phyloP scores from a whole-genome alignment of 2,329 filamentous ascomycete genomes.

The Aquanectria penicillioides region DNA sequence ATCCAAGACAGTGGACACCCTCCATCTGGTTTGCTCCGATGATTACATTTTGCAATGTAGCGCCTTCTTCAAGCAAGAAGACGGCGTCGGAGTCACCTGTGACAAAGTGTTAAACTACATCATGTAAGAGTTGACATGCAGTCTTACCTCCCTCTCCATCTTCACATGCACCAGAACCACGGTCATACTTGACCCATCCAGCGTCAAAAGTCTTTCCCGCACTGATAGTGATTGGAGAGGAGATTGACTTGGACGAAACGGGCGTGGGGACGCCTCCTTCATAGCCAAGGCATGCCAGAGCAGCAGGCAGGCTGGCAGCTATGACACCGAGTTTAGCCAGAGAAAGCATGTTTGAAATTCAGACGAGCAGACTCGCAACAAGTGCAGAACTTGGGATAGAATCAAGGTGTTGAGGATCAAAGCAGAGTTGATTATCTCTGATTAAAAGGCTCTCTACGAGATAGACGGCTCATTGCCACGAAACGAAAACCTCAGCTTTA shows the following conservation, averaged over 20 bases:
- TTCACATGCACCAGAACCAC: slow-evolving; percentile 48
- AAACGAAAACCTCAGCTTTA: not conserved
- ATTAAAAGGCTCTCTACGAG: no score
- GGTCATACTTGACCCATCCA: slow-evolving; percentile 47
- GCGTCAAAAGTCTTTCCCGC: slow-evolving; percentile 42
- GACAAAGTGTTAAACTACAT: not conserved
- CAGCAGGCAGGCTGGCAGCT: not conserved
- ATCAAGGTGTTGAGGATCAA: not conserved
- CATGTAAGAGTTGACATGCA: not conserved
- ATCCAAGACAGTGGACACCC: slow-evolving; percentile 42
- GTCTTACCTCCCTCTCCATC: slow-evolving; percentile 51
- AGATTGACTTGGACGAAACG: slow-evolving; percentile 36
- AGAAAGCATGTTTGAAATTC: not conserved
- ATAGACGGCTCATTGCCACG: not conserved
- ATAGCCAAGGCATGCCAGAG: slow-evolving; percentile 41
- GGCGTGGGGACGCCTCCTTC: slow-evolving; percentile 40
- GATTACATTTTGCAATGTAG: slow-evolving; percentile 36
- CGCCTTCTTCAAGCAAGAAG: slow-evolving; percentile 34
- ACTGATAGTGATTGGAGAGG: slow-evolving; percentile 40
- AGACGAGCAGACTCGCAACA: no score
- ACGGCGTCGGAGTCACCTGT: slow-evolving; percentile 31
- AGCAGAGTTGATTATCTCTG: no score
- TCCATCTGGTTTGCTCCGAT: slow-evolving; percentile 38
- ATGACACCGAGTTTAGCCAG: not conserved
- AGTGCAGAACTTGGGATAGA: no score